phyloP scores from a whole-genome alignment of 306 rosid species.

The Cucurbita maxima region DNA sequence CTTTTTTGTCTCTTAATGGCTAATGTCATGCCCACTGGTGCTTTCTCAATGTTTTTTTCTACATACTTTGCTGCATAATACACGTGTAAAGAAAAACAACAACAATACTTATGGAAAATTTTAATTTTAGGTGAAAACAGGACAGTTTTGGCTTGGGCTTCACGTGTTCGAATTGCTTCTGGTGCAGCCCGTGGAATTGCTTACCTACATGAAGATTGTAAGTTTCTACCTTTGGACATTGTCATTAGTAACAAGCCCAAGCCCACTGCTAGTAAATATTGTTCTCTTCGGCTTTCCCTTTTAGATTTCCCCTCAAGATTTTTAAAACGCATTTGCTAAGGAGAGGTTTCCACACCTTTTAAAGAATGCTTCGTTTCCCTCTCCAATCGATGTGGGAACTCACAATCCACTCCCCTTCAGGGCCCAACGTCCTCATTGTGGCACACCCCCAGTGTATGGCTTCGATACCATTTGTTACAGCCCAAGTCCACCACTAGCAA shows the following conservation, averaged over 20 bases:
- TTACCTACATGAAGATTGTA: conserved; percentile 93
- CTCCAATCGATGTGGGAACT: no score
- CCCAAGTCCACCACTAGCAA: no score
- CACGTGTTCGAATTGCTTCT: conserved; percentile 77
- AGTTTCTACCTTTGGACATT: conserved; percentile 12
- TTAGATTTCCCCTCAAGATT: no score
- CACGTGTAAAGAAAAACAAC: not conserved
- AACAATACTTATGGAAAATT: not conserved
- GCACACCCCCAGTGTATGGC: no score
- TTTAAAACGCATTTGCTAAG: no score
- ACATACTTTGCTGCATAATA: not conserved
- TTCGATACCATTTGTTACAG: no score
- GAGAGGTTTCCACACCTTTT: no score
- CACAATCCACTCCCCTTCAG: no score
- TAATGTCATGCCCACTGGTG: not conserved
- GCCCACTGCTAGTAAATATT: no score
- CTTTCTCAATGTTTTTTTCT: not conserved
- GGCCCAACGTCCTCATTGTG: no score
- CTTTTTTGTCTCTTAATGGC: not conserved
- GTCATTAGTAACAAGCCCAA: not conserved
- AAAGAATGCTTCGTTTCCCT: no score
- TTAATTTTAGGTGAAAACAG: conserved; percentile 33
- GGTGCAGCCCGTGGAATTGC: conserved; percentile 98
- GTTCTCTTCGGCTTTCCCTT: no score
- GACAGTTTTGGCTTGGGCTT: conserved; percentile 67